These are phyloP conservation scores for Fusarium albosuccineum DNA, from an alignment of 2,329 filamentous ascomycete species.

Conservation along the genomic window DNA sequence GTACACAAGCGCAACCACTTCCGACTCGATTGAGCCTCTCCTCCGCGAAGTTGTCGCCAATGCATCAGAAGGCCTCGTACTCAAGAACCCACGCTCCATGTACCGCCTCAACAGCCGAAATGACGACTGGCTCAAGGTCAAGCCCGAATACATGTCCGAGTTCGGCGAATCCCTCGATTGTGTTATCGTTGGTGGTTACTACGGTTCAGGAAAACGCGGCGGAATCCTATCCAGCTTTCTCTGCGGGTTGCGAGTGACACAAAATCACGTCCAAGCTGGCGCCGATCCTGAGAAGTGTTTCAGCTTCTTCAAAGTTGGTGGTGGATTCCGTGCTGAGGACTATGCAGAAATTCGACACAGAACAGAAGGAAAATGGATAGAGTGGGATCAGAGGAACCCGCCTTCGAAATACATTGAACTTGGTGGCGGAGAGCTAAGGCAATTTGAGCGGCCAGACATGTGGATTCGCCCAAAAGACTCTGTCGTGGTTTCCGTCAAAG, in stretches of 20 bases:
- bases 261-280: slow-evolving; percentile 72
- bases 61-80: slow-evolving; percentile 87
- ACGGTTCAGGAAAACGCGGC: slow-evolving; percentile 86
- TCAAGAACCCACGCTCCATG: slow-evolving; percentile 91
- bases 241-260: slow-evolving; percentile 85
- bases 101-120: slow-evolving; percentile 92
- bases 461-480: slow-evolving; percentile 95
- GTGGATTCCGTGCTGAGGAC: slow-evolving; percentile 87
- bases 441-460: slow-evolving; percentile 85
- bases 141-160: slow-evolving; percentile 97
- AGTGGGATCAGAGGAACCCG: slow-evolving; percentile 84
- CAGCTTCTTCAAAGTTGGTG: slow-evolving; percentile 99
- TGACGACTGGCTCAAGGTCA: slow-evolving; percentile 98
- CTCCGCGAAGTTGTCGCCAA: slow-evolving; percentile 88
- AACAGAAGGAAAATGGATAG: slow-evolving; percentile 91
- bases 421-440: slow-evolving; percentile 77
- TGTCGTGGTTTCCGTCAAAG: slow-evolving; percentile 89
- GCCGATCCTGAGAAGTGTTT: slow-evolving; percentile 80
- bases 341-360: slow-evolving; percentile 85
- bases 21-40: slow-evolving; percentile 81
- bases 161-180: slow-evolving; percentile 95
- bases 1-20: slow-evolving; percentile 74
- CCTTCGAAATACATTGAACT: slow-evolving; percentile 85
- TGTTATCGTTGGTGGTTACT: slow-evolving; percentile 91
- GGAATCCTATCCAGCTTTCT: slow-evolving; percentile 87